Percentiles rank a stretch among this genome's conserved stretches.
phyloP scores from a whole-genome alignment of 2,329 filamentous ascomycete species.

The Exophiala calicioides region DNA sequence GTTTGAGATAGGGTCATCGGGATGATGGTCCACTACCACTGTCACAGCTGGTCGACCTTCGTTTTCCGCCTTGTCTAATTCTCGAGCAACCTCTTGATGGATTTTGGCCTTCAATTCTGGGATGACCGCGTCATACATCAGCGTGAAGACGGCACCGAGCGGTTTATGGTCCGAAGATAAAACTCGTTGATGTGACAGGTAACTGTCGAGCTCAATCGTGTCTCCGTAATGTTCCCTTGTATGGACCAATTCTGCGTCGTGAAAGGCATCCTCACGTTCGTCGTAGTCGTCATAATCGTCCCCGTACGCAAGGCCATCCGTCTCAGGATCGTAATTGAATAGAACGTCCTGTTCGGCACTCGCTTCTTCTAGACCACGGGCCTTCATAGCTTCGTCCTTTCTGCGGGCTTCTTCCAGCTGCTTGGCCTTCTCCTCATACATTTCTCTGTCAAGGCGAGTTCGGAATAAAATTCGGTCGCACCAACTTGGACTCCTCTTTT shows the following conservation, averaged over 20 bases:
- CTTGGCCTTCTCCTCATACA: constrained; percentile 62
- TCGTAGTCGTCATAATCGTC: constrained; percentile 59
- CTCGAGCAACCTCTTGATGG: constrained; percentile 81
- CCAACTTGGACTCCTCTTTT: constrained; percentile 90
- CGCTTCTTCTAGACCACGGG: constrained; percentile 71
- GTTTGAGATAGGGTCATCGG: constrained; percentile 40
- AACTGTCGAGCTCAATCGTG: constrained; percentile 62
- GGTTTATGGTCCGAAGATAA: constrained; percentile 96
- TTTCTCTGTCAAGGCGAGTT: constrained; percentile 68
- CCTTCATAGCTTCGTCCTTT: constrained; percentile 82
- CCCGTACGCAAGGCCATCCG: constrained; percentile 61
- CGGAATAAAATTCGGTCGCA: constrained; percentile 91
- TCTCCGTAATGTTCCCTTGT: constrained; percentile 43
- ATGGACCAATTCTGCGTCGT: constrained; percentile 32
- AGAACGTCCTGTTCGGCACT: constrained; percentile 78
- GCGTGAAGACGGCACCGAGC: constrained; percentile 74
- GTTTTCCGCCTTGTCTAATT: constrained; percentile 88
- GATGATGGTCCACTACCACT: constrained; percentile 70
- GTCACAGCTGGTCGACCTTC: constrained; percentile 81
- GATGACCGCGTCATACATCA: constrained; percentile 84
- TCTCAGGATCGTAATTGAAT: constrained; percentile 86
- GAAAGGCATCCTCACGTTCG: constrained; percentile 41
- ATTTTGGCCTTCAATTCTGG: constrained; percentile 80
- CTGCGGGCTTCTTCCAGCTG: constrained; percentile 68
- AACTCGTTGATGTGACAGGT: constrained; percentile 85